phyloP scores from a whole-genome alignment of 2,329 filamentous ascomycete genomes.

The Cladosporium sp. region DNA sequence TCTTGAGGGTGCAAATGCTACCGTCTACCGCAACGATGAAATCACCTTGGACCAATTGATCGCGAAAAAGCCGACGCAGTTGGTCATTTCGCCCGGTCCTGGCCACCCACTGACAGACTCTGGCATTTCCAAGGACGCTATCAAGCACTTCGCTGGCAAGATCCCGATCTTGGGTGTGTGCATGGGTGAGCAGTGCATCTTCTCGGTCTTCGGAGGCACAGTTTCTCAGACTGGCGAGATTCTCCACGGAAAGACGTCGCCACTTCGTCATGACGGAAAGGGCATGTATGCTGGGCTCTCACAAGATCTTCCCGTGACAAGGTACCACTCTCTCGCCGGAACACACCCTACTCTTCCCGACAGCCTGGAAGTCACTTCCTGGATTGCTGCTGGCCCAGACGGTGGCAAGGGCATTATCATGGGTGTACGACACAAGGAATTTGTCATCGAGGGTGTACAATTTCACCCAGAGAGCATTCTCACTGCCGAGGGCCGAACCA shows the following conservation, averaged over 20 bases:
- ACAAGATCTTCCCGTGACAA: slow-evolving; percentile 79
- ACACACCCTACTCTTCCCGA: slow-evolving; percentile 82
- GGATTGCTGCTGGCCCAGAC: slow-evolving; percentile 72
- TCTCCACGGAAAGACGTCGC: slow-evolving; percentile 93
- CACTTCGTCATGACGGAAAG: slow-evolving; percentile 80
- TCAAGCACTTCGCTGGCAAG: slow-evolving; percentile 87
- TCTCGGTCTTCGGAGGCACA: slow-evolving; percentile 84
- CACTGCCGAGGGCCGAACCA: slow-evolving; percentile 78
- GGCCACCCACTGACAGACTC: slow-evolving; percentile 90
- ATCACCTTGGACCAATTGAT: slow-evolving; percentile 81
- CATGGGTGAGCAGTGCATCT: slow-evolving; percentile 99
- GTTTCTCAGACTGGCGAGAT: slow-evolving; percentile 94
- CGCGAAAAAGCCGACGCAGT: slow-evolving; percentile 78
- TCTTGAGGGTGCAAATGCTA: slow-evolving; percentile 84
- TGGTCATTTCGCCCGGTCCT: slow-evolving; percentile 92
- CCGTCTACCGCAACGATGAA: slow-evolving; percentile 88
- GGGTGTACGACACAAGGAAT: slow-evolving; percentile 91
- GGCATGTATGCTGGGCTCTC: slow-evolving; percentile 84
- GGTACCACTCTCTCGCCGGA: slow-evolving; percentile 94
- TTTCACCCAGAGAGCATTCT: slow-evolving; percentile 98
- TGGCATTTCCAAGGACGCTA: slow-evolving; percentile 87
- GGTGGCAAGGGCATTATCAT: slow-evolving; percentile 85
- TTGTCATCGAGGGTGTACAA: slow-evolving; percentile 89
- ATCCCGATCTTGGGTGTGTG: slow-evolving; percentile 96
- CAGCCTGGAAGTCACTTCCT: slow-evolving; percentile 84